Percentiles rank a stretch among this genome's conserved stretches.
Evolutionary conservation across 2,329 filamentous ascomycete genomes (phyloP).

Genomic region (Curvularia sp.): DNA sequence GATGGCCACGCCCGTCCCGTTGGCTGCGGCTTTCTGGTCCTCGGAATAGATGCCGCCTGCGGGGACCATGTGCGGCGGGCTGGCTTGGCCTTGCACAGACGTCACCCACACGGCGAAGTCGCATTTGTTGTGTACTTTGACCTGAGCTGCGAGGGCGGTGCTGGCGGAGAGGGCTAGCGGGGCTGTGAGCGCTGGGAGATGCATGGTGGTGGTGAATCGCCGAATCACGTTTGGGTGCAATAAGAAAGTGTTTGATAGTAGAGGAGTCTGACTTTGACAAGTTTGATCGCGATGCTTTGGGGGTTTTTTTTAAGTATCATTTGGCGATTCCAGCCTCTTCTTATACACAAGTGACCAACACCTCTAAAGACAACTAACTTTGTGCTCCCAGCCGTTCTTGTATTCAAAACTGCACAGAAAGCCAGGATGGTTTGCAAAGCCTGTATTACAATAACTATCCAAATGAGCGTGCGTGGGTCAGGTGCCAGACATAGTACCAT

Average conservation of each 20-base stretch:
- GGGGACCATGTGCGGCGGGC: conserved; percentile 8
- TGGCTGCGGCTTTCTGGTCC: conserved; percentile 23
- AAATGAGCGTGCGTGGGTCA: conserved; percentile 22
- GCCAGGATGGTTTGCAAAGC: conserved; percentile 12
- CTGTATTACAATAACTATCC: conserved; percentile 24
- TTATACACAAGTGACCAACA: conserved; percentile 18
- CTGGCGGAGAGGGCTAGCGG: conserved; percentile 22
- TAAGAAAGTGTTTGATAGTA: not conserved
- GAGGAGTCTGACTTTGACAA: not conserved
- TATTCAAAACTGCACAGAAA: not conserved
- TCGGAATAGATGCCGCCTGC: conserved; percentile 19
- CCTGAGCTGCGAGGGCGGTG: conserved; percentile 22
- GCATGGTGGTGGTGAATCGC: conserved; percentile 21
- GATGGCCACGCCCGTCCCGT: conserved; percentile 31
- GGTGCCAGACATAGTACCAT: conserved; percentile 10
- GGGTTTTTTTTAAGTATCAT: not conserved
- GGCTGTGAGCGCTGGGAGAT: conserved; percentile 22
- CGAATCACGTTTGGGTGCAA: not conserved
- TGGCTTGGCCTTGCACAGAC: conserved; percentile 21
- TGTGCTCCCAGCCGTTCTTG: conserved; percentile 6
- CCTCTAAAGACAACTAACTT: not conserved
- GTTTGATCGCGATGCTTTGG: conserved; percentile 3
- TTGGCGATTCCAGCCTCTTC: conserved; percentile 3
- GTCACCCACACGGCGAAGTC: conserved; percentile 32
- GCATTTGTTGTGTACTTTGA: conserved; percentile 39